Conservation (phyloP, 805 yeast species). For the Zygoascus biomembranicola region DNA sequence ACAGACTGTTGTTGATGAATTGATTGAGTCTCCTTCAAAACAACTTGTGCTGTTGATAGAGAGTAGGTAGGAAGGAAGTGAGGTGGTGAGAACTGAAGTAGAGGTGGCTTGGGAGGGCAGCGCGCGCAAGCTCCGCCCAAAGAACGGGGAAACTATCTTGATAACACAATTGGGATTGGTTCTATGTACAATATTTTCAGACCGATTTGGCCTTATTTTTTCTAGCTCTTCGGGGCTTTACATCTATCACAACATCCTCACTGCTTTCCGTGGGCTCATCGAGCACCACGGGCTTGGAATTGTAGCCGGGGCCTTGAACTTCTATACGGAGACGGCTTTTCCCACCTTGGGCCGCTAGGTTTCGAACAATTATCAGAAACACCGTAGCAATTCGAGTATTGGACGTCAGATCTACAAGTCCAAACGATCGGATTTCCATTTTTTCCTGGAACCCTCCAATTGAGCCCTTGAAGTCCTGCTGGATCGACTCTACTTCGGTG, state of each 20-base stretch:
- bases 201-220: neutral
- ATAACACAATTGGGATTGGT: too few species aligned
- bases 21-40: neutral
- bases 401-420: slow-evolving; percentile 9
- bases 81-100: neutral
- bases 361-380: slow-evolving; percentile 7
- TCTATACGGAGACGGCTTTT: slow-evolving; percentile 18
- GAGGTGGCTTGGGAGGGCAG: too few species aligned
- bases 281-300: slow-evolving; percentile 6
- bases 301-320: slow-evolving; percentile 6
- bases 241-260: slow-evolving; percentile 14
- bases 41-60: neutral
- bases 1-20: neutral
- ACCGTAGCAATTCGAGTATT: slow-evolving; percentile 14
- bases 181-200: too few species aligned
- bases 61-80: neutral
- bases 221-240: slow-evolving; percentile 2
- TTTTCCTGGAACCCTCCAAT: slow-evolving; percentile 15
- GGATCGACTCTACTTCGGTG: slow-evolving; percentile 15
- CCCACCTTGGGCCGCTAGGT: neutral
- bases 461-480: slow-evolving; percentile 19
- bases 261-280: slow-evolving; percentile 4
- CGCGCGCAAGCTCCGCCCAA: too few species aligned
- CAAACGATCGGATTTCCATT: slow-evolving; percentile 15
- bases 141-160: too few species aligned